phyloP scores from a whole-genome alignment of 202 grass and related monocot species.

The Dendrocalamus latiflorus region DNA sequence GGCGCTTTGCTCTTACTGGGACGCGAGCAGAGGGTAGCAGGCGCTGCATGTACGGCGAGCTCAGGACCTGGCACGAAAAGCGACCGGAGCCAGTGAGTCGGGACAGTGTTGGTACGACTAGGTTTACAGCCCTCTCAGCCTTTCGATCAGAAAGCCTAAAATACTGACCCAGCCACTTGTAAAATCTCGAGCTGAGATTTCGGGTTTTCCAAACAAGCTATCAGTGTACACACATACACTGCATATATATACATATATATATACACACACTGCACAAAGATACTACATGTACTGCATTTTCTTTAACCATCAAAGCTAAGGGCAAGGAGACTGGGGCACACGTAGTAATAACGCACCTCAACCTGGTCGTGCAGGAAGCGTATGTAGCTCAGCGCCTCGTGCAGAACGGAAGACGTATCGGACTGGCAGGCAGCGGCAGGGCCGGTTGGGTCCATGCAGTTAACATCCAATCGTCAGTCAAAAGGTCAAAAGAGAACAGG shows the following conservation, averaged over 20 bases:
- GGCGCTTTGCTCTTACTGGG: constrained; percentile 31
- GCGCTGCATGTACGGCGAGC: constrained; percentile 78
- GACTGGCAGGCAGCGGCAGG: constrained; percentile 35
- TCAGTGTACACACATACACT: not conserved
- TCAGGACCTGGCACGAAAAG: constrained; percentile 67
- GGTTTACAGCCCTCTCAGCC: not conserved
- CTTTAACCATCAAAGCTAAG: not conserved
- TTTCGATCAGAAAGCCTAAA: no score
- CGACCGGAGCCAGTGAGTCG: constrained; percentile 11
- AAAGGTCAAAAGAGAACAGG: constrained; percentile 26
- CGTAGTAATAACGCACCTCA: constrained; percentile 42
- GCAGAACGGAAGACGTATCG: constrained; percentile 90
- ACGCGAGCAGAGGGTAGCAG: constrained; percentile 49
- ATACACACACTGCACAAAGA: not conserved
- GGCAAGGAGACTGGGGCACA: not conserved
- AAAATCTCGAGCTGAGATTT: no score
- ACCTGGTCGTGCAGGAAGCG: constrained; percentile 90
- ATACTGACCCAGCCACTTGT: no score
- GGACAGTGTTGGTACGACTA: not conserved
- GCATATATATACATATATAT: no score
- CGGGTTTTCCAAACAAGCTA: no score
- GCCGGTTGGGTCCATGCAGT: constrained; percentile 7
- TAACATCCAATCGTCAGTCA: constrained; percentile 35
- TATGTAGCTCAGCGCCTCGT: constrained; percentile 92
- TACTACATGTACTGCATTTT: not conserved